Evolutionary conservation across 257 asterid genomes (phyloP), one percentile per base, ranked within the genome.

Genomic region (Pogostemon cablin): DNA sequence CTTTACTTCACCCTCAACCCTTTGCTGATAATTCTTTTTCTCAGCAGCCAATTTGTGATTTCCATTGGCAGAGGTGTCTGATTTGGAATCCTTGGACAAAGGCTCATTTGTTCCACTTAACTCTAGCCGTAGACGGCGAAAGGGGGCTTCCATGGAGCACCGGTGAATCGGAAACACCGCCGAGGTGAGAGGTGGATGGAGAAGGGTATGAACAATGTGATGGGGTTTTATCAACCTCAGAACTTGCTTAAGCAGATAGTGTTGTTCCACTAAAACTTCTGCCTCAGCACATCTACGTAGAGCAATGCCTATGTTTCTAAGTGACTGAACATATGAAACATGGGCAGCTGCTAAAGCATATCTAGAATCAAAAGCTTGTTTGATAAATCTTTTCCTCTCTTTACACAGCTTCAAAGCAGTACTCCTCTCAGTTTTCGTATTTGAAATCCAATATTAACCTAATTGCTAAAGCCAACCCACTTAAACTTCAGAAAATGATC

Each of bases 261-360:
- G 90, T 84, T 55, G 86, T 74, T 87, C 98, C 11, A 91, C 86
- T 62, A 89, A 75, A 43, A 82, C 86, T 69, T 95, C 96, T 17
- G 96, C 96, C 83, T 89, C 98, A 4, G 99, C 99, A 62, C 84
- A 95, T 73, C 95, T 86, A 72, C 90, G 79, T 54, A 91, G 96
- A 75, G 92, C 96, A 86, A 78, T 78, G 71, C 99, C 98, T 71
- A 89, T 82, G 79, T 86, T 91, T 62, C 86, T 86, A 65, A 95
- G 83, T 52, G 99, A 91, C 69, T 89, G 87, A 73, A 86, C 85
- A 68, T 95, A 95, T 0, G 96, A 88, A 74, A 91, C 95, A 68
- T 95, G 99, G 1, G 96, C 95, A 71, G 99, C 99, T 41, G 99
- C 99, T 67, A 91, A 79, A 55, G 93, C 95, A 64, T 81, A 95